A percentile compares a stretch with the other conserved stretches of the same genome.
These are phyloP conservation scores for Ophiorrhiza pumila DNA, from an alignment of 257 asterid species.

Conservation along the genomic window DNA sequence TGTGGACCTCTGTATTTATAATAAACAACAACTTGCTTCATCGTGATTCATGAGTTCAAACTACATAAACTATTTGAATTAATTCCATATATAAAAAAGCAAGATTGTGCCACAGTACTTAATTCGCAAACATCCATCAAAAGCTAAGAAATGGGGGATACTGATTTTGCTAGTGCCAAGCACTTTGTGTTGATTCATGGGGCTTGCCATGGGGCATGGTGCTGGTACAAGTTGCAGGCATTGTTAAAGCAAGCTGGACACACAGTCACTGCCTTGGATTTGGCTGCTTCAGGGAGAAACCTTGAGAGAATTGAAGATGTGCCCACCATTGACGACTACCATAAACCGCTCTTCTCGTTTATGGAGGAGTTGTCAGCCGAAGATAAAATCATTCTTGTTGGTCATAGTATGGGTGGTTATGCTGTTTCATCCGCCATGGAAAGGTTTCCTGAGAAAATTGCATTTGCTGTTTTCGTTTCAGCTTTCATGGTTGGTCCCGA, in stretches of 20 bases:
- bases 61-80: too few species aligned
- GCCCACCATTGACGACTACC: conserved; percentile 10
- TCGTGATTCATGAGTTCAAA: too few species aligned
- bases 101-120: too few species aligned
- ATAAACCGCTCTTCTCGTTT: not conserved
- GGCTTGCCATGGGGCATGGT: conserved; percentile 10
- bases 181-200: conserved; percentile 16
- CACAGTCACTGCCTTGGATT: conserved; percentile 9
- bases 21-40: too few species aligned
- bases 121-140: too few species aligned
- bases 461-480: conserved; percentile 1
- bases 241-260: conserved; percentile 3
- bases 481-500: conserved; percentile 13
- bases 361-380: not conserved
- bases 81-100: too few species aligned
- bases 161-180: not conserved
- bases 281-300: conserved; percentile 1
- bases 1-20: too few species aligned
- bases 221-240: conserved; percentile 4
- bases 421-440: conserved; percentile 18
- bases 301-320: not conserved
- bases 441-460: conserved; percentile 7
- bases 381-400: conserved; percentile 1
- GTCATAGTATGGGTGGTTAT: conserved; percentile 15
- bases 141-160: too few species aligned